phyloP scores from a whole-genome alignment of 2,329 filamentous ascomycete genomes.

The Calonectria crousiana region DNA sequence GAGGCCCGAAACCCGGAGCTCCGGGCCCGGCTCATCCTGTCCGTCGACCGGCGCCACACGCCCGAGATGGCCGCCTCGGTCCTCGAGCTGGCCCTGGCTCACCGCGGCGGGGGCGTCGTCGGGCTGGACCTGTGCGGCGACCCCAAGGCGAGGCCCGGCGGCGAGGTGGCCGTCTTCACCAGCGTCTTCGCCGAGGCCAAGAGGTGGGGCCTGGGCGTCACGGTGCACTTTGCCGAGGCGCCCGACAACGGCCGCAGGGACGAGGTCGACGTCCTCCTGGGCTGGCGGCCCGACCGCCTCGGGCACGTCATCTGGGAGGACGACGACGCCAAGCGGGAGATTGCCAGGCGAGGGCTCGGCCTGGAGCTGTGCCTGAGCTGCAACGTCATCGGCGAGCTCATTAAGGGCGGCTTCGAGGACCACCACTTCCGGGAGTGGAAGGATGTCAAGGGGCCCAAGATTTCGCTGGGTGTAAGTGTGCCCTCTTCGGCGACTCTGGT shows the following conservation, averaged over 20 bases:
- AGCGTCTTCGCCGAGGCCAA: conserved; percentile 70
- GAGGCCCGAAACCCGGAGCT: conserved; percentile 58
- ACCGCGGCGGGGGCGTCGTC: conserved; percentile 69
- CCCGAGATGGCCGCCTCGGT: conserved; percentile 70
- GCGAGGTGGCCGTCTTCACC: conserved; percentile 70
- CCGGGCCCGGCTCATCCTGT: conserved; percentile 77
- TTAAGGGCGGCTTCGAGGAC: conserved; percentile 71
- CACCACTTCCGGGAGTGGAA: conserved; percentile 86
- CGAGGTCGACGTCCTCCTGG: conserved; percentile 75
- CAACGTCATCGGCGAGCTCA: conserved; percentile 83
- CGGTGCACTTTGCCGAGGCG: conserved; percentile 84
- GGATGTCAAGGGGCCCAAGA: conserved; percentile 66
- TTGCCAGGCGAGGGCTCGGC: conserved; percentile 65
- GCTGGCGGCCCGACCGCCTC: conserved; percentile 75
- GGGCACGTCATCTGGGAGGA: conserved; percentile 85
- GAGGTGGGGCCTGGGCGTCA: conserved; percentile 69
- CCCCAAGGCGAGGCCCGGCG: conserved; percentile 64
- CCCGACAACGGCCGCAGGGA: conserved; percentile 64
- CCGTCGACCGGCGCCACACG: conserved; percentile 77
- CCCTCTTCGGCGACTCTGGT: neutral
- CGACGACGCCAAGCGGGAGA: conserved; percentile 68
- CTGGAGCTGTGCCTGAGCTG: conserved; percentile 85
- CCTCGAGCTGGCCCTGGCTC: conserved; percentile 71
- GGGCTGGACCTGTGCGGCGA: conserved; percentile 86
- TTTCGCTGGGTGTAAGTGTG: conserved; percentile 76